Evolutionary conservation across 1,139 yeast genomes (phyloP), one percentile per base, ranked within the genome.

Genomic region (Candida glucosophila): DNA sequence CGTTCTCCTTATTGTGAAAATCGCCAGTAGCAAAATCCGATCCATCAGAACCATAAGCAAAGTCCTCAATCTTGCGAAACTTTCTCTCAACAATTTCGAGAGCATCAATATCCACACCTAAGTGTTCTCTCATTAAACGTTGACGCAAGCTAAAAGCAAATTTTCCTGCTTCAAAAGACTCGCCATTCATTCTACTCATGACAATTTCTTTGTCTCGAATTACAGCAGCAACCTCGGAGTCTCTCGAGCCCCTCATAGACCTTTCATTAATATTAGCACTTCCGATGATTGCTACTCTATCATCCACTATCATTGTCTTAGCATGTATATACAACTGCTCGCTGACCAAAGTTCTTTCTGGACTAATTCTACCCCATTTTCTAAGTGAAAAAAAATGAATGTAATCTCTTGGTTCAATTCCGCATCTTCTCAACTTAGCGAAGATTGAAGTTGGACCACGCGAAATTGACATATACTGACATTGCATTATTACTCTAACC

Each of bases 211-310:
- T 73, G 46, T 92, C 98, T 37, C 96, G 67, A 6, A 92, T 73
- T 29, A 88, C 56, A 1, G 90, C 85, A 3, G 95, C 95, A 27
- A 90, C 77, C 47, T 92, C 99, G 4, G 97, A 86, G 48, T 92
- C 99, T 46, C 98, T 67, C 13, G 69, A 65, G 13, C 98, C 98
- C 39, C 93, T 66, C 85, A 86, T 86, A 1, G 96, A 86, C 42
- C 98, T 69, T 52, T 90, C 98, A 44, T 90, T 90, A 36, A 90
- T 83, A 47, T 90, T 90, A 1, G 98, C 98, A 46, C 95, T 82
- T 3, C 98, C 98, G 41, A 90, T 88, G 27, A 90, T 80, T 3
- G 95, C 96, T 22, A 78, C 71, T 27, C 95, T 66, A 46, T 90
- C 98, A 55, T 90, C 98, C n/a, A 80, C 95, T 43, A 90, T 67